Conservation (phyloP, 345 rosid species). For the Salix koriyanagi region DNA sequence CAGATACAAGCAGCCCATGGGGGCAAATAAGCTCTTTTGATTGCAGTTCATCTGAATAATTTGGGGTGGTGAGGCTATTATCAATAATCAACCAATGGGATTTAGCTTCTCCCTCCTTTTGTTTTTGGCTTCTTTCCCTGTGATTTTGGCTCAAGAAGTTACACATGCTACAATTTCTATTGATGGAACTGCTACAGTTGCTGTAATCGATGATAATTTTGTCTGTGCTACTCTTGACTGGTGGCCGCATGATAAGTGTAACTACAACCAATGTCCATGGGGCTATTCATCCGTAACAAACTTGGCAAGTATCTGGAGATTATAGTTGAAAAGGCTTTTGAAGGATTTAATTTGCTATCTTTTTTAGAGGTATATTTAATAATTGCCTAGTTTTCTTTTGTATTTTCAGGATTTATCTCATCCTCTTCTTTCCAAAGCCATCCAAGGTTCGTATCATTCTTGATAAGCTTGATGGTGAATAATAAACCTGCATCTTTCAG, state of each 20-base stretch:
- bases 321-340: conserved; percentile 4
- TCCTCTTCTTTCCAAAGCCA: conserved; percentile 70
- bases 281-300: conserved; percentile 68
- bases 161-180: conserved; percentile 39
- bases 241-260: conserved; percentile 99
- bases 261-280: conserved; percentile 93
- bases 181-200: conserved; percentile 46
- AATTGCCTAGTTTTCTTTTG: conserved; percentile 2
- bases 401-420: conserved; percentile 70
- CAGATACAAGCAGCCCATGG: neutral
- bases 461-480: conserved; percentile 8
- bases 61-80: conserved; percentile 11
- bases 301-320: conserved; percentile 43
- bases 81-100: conserved; percentile 38
- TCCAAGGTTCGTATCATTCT: conserved; percentile 52
- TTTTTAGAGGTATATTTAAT: conserved; percentile 1
- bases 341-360: neutral
- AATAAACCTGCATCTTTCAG: neutral
- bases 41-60: conserved; percentile 27
- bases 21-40: neutral
- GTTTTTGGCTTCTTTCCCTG: conserved; percentile 42
- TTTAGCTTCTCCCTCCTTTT: conserved; percentile 30
- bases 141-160: conserved; percentile 43
- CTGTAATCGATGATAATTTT: conserved; percentile 71
- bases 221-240: conserved; percentile 93